Conservation (phyloP, 2,329 filamentous ascomycete genomes). For the Setomelanomma holmii region DNA sequence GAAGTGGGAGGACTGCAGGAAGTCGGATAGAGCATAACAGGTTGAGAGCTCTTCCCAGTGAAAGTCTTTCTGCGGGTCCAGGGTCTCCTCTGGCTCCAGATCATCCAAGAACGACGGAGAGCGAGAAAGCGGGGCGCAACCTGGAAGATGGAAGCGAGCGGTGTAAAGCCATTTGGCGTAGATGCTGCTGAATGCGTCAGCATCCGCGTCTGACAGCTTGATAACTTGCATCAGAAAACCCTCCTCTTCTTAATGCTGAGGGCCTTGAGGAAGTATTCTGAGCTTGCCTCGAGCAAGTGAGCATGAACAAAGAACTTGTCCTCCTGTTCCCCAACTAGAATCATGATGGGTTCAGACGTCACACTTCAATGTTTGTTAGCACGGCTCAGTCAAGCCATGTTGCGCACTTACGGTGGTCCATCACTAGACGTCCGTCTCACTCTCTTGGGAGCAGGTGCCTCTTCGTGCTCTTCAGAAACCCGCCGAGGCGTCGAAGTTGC, state of each 20-base stretch:
- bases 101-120: not conserved
- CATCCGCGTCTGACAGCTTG: not conserved
- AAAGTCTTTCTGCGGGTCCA: not conserved
- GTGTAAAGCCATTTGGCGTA: conserved; percentile 9
- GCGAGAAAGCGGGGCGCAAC: not conserved
- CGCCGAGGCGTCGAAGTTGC: not conserved
- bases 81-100: not conserved
- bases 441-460: not conserved
- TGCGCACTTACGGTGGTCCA: not conserved
- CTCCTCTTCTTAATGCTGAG: conserved; percentile 1
- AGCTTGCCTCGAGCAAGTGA: not conserved
- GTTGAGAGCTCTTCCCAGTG: not conserved
- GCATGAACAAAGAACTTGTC: not conserved
- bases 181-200: not conserved
- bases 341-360: not conserved
- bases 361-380: not conserved
- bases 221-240: not conserved
- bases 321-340: not conserved
- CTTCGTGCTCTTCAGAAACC: not conserved
- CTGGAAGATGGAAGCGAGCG: not conserved
- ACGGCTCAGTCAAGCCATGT: no score
- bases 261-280: not conserved
- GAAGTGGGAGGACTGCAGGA: not conserved
- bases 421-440: not conserved
- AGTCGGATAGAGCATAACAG: not conserved